These are phyloP conservation scores for Pontederia paniculata DNA, from an alignment of 176 grass and related monocot genomes.

Conservation along the genomic window DNA sequence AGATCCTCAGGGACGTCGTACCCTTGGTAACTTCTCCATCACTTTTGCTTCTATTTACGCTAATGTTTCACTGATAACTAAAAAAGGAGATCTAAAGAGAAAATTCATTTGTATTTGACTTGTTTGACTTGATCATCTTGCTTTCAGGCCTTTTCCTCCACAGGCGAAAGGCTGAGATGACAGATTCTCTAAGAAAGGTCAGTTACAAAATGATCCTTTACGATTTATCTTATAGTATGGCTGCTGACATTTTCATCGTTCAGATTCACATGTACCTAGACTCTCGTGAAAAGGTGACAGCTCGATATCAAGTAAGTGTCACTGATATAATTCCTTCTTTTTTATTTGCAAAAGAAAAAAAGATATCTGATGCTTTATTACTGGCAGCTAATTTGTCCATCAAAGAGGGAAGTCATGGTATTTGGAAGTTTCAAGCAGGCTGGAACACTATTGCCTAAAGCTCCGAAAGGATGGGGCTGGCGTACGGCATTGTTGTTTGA, in stretches of 20 bases:
- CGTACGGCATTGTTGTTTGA: slow-evolving; percentile 89
- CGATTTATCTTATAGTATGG: not conserved
- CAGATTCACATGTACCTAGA: slow-evolving; percentile 76
- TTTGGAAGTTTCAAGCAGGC: slow-evolving; percentile 93
- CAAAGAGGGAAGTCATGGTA: slow-evolving; percentile 82
- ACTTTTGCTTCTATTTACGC: too few species aligned
- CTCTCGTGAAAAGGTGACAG: slow-evolving; percentile 85
- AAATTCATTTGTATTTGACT: slow-evolving; percentile 1
- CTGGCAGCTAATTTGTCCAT: slow-evolving; percentile 84
- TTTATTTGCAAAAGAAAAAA: not conserved
- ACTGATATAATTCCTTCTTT: not conserved
- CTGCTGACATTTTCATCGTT: slow-evolving; percentile 19
- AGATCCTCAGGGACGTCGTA: slow-evolving; percentile 88
- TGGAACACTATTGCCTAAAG: slow-evolving; percentile 81
- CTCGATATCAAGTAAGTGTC: slow-evolving; percentile 72
- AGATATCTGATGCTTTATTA: not conserved
- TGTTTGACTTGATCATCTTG: not conserved
- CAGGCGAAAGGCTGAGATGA: slow-evolving; percentile 73
- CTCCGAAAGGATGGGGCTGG: slow-evolving; percentile 98
- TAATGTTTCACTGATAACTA: not conserved
- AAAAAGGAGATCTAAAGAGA: not conserved
- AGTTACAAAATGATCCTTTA: slow-evolving; percentile 20
- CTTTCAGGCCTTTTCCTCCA: slow-evolving; percentile 87
- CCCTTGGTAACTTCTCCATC: slow-evolving; percentile 55
- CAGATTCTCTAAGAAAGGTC: slow-evolving; percentile 78